Percentiles rank a stretch among this genome's conserved stretches.
Evolutionary conservation across 2,329 filamentous ascomycete genomes (phyloP).

Genomic region (Dryadomyces quercivorus): DNA sequence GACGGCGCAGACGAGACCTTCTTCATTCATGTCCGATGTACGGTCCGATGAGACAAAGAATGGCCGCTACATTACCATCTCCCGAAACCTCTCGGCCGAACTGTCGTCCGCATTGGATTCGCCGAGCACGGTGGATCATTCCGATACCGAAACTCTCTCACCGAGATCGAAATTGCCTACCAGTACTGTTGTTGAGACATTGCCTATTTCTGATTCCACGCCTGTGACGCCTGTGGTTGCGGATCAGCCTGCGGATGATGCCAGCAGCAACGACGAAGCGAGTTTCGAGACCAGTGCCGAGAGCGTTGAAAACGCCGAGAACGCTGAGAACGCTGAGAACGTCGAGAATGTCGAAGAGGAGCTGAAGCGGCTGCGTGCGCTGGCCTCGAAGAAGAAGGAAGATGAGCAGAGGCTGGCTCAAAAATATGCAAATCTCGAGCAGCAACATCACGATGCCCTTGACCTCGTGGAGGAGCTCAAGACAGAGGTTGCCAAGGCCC

Average conservation of each 20-base stretch:
- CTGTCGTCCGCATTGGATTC: conserved; percentile 78
- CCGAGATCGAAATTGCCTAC: conserved; percentile 5
- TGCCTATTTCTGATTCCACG: no score
- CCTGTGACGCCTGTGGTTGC: conserved; percentile 11
- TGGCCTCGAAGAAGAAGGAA: conserved; percentile 66
- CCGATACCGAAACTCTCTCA: conserved; percentile 42
- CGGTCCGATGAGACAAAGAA: conserved; percentile 60
- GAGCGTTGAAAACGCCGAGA: background rate
- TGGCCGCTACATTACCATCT: conserved; percentile 57
- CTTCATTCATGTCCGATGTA: conserved; percentile 75
- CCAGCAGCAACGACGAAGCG: background rate
- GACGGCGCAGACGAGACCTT: conserved; percentile 46
- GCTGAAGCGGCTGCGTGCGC: conserved; percentile 54
- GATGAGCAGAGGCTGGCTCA: conserved; percentile 60
- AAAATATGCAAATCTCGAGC: conserved; percentile 73
- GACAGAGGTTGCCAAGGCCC: conserved; percentile 70
- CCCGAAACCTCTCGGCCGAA: conserved; percentile 88
- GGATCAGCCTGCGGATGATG: background rate
- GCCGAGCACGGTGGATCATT: conserved; percentile 50
- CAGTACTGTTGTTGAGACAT: no score
- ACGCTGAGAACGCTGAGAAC: background rate
- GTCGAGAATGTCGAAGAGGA: conserved; percentile 39
- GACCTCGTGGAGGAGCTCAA: conserved; percentile 87
- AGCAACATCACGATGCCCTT: conserved; percentile 68
- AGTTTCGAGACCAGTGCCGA: background rate